Evolutionary conservation across 1,284 basidiomycete genomes (phyloP), one percentile per base, ranked within the genome.

Genomic region (Lentinula novae-zelandiae): DNA sequence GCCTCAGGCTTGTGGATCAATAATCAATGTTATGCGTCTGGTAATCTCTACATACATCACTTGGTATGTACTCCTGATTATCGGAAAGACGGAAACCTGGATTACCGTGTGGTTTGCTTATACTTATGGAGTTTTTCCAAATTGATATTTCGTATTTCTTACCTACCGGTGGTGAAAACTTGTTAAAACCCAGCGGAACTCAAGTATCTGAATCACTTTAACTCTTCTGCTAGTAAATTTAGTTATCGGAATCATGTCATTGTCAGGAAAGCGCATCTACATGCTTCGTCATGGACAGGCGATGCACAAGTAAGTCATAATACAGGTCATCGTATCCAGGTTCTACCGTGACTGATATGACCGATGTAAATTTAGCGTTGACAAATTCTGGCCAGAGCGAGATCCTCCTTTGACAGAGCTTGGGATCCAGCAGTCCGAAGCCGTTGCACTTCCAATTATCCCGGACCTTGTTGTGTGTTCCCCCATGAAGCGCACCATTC

Each of bases 401-500:
- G 64, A 65, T 36, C 64, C 64, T 8, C 63, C 64, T 12, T 63
- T 65, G 12, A 65, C 64, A n/a, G 62, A 60, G 7, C 58, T 57
- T 36, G 64, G 64, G 6, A 42, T 62, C 13, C 53, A 49, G n/a
- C 62, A 65, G 57, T 60, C 64, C 36, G 9, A 50, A 31, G 40
- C 48, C 5, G 53, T 62, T 12, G 31, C 36, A n/a, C 31, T 62
- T 6, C 13, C 9, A 17, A 60, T 64, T 40, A 54, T 42, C 15
- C 62, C 64, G 12, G 64, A 65, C 38, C 13, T 65, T 39, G 57
- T 65, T 7, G 62, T 65, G 44, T 63, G 62, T n/a, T 65, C 64
- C 13, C 64, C 64, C 13, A 65, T 65, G 64, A 59, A 36, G 7
- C 62, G 64, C 39, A 63, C 64, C n/a, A 65, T 65, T 40, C 40